phyloP scores from a whole-genome alignment of 208 protist species.

The Acanthamoeba triangularis region DNA sequence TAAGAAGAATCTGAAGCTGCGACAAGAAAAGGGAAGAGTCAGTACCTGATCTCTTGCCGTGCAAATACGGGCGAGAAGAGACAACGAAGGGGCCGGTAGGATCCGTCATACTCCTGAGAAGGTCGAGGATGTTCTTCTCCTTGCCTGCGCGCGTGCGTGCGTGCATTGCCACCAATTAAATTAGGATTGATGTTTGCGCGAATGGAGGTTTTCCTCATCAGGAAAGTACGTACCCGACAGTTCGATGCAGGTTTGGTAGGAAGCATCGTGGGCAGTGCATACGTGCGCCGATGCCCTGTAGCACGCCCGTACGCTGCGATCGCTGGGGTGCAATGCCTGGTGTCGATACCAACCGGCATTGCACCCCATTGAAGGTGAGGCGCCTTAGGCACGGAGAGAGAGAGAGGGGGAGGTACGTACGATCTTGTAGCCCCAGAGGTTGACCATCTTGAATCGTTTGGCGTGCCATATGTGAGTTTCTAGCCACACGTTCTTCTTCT shows the following conservation, averaged over 20 bases:
- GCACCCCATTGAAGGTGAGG: not conserved
- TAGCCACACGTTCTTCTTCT: slow-evolving; percentile 82
- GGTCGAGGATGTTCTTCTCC: not conserved
- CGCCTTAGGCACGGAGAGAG: not conserved
- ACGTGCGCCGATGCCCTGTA: slow-evolving; percentile 36
- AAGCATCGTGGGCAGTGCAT: slow-evolving; percentile 73
- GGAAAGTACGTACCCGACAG: slow-evolving; percentile 23
- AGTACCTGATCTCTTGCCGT: slow-evolving; percentile 25
- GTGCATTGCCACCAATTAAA: not conserved
- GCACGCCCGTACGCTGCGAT: slow-evolving; percentile 35
- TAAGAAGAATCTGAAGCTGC: not conserved
- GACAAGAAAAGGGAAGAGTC: not conserved
- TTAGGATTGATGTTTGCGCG: not conserved
- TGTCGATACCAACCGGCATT: not conserved
- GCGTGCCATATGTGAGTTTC: slow-evolving; percentile 91
- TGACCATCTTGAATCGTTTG: slow-evolving; percentile 88
- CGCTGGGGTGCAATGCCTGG: slow-evolving; percentile 16
- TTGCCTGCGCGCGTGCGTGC: not conserved
- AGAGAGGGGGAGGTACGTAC: slow-evolving; percentile 41
- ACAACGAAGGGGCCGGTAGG: not conserved
- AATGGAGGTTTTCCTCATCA: not conserved
- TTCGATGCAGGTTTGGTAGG: slow-evolving; percentile 33
- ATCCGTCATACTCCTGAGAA: slow-evolving; percentile 33
- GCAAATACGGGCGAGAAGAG: slow-evolving; percentile 6
- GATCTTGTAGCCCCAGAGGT: slow-evolving; percentile 84